Evolutionary conservation across 768 basidiomycete species (phyloP).

Genomic region (Rhizopogon vinicolor): DNA sequence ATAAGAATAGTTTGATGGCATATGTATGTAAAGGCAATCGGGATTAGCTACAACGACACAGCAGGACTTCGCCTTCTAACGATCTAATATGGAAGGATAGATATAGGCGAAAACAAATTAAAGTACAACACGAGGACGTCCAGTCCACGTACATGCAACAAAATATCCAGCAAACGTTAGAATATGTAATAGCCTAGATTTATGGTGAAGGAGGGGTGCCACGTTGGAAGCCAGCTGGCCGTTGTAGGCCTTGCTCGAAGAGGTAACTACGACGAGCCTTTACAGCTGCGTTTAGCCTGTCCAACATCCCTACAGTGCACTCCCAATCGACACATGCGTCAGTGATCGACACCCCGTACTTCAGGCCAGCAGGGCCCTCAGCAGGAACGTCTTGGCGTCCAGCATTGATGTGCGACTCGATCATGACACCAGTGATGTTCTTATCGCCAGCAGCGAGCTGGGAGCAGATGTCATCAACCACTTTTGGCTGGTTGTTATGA

Average conservation of each 20-base stretch:
- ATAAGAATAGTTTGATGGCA: neutral
- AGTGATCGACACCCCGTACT: conserved; percentile 83
- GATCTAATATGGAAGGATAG: neutral
- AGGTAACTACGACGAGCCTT: conserved; percentile 20
- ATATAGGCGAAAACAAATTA: neutral
- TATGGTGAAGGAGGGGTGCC: conserved; percentile 7
- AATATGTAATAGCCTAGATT: neutral
- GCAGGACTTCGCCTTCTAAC: neutral
- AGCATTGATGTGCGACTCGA: conserved; percentile 91
- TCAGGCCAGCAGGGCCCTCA: conserved; percentile 61
- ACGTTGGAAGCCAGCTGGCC: conserved; percentile 25
- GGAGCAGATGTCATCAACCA: conserved; percentile 61
- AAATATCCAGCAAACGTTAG: neutral
- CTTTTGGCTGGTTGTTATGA: conserved; percentile 87
- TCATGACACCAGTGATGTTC: conserved; percentile 92
- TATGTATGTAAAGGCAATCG: no score
- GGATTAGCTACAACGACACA: neutral
- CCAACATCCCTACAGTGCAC: conserved; percentile 70
- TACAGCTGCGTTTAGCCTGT: conserved; percentile 54
- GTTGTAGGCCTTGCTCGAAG: conserved; percentile 19
- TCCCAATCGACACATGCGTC: conserved; percentile 92
- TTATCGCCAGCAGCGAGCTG: conserved; percentile 70
- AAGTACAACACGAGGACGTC: neutral
- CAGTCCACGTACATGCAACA: neutral
- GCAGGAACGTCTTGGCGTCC: conserved; percentile 88